Percentiles rank a stretch among this genome's conserved stretches.
Evolutionary conservation across 129 eudicot species (phyloP).

Genomic region (Tanacetum coccineum): DNA sequence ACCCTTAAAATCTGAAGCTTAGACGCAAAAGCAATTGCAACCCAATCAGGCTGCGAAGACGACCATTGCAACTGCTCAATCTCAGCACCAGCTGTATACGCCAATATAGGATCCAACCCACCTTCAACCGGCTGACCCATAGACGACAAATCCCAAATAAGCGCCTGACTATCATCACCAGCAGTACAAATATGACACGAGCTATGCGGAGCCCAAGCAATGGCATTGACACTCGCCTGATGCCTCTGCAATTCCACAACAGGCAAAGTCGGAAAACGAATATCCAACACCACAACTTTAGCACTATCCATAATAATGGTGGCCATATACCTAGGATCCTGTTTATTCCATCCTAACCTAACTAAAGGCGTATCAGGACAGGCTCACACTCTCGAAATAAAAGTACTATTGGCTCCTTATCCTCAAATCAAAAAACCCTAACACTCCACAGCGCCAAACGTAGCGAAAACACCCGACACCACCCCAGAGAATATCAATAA

Average conservation of each 20-base stretch:
- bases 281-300: constrained; percentile 86
- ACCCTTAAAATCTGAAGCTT: constrained; percentile 98
- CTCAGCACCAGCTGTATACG: constrained; percentile 92
- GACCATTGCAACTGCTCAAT: constrained; percentile 99
- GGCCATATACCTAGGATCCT: constrained; percentile 97
- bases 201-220: constrained; percentile 95
- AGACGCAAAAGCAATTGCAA: constrained; percentile 86
- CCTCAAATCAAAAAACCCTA: constrained; percentile 76
- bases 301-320: constrained; percentile 94
- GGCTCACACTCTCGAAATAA: constrained; percentile 82
- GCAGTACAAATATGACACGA: constrained; percentile 95
- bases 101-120: constrained; percentile 90
- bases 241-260: constrained; percentile 94
- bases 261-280: constrained; percentile 79
- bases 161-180: constrained; percentile 91
- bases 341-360: constrained; percentile 91
- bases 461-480: constrained; percentile 94
- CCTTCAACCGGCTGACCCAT: constrained; percentile 96
- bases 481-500: constrained; percentile 92
- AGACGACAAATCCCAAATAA: constrained; percentile 93
- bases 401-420: constrained; percentile 91
- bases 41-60: constrained; percentile 98
- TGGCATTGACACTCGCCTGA: constrained; percentile 88
- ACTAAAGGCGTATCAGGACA: constrained; percentile 93
- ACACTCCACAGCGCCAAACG: constrained; percentile 91